Conservation (phyloP, 805 yeast genomes). For the Kodamaea fukazawae region DNA sequence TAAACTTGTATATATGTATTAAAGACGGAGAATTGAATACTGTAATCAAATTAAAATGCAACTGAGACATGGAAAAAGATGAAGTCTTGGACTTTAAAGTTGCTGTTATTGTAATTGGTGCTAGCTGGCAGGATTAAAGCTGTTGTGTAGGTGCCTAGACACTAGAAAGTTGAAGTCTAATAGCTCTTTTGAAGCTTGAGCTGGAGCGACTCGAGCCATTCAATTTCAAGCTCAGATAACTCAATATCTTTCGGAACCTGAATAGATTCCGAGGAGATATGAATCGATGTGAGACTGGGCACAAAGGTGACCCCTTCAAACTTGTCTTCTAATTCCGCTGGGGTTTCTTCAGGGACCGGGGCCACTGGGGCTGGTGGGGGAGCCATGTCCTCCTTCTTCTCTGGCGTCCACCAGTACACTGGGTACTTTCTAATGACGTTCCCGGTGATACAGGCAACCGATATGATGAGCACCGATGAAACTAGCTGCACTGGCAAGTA, state of each 20-base stretch:
- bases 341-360: conserved; percentile 1
- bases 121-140: too few species aligned
- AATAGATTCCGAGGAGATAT: conserved; percentile 16
- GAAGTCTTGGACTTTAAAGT: too few species aligned
- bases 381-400: conserved; percentile 6
- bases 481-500: conserved; percentile 55
- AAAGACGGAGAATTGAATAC: too few species aligned
- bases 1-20: too few species aligned
- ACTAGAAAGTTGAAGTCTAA: too few species aligned
- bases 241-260: conserved; percentile 23
- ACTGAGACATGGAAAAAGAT: too few species aligned
- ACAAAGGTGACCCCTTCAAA: conserved; percentile 14
- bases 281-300: conserved; percentile 14
- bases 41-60: too few species aligned
- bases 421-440: conserved; percentile 57
- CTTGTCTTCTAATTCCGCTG: conserved; percentile 3
- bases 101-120: too few species aligned
- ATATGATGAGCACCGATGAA: conserved; percentile 45
- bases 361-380: conserved; percentile 1
- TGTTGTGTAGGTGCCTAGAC: too few species aligned
- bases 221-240: conserved; percentile 24
- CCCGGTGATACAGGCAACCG: conserved; percentile 52
- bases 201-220: conserved; percentile 23
- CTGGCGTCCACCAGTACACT: conserved; percentile 57
- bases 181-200: neutral